Conservation (phyloP, 768 basidiomycete genomes). For the Tylopilus sp. region DNA sequence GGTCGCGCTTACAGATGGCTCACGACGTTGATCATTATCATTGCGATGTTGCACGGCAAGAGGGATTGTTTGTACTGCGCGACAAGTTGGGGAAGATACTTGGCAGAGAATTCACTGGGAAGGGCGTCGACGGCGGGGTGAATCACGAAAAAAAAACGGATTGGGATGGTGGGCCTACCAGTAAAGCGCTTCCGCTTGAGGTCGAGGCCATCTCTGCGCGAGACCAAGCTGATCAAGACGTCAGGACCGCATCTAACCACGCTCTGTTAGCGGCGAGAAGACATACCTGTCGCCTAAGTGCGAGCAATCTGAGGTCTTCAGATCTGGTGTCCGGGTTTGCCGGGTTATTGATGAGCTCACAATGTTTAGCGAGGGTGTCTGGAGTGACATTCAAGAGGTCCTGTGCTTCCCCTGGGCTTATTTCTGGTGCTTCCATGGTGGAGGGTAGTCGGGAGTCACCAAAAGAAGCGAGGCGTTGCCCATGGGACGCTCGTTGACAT, state of each 20-base stretch:
- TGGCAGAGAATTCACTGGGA: constrained; percentile 33
- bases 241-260: not conserved
- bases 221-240: constrained; percentile 25
- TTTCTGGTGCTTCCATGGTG: not conserved
- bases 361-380: constrained; percentile 12
- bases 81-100: constrained; percentile 34
- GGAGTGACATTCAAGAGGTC: constrained; percentile 9
- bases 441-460: too few species aligned
- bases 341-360: constrained; percentile 11
- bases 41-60: constrained; percentile 22
- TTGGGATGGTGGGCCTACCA: not conserved
- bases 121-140: too few species aligned
- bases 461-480: too few species aligned
- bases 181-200: not conserved
- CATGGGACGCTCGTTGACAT: too few species aligned
- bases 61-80: constrained; percentile 27
- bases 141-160: too few species aligned
- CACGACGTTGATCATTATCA: constrained; percentile 33
- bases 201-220: constrained; percentile 22
- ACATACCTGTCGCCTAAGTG: constrained; percentile 12
- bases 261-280: not conserved
- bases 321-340: constrained; percentile 1
- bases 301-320: constrained; percentile 1
- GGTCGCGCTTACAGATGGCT: not conserved
- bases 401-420: not conserved